phyloP scores from a whole-genome alignment of 139 green algal species.

The Chlamydomonas schloesseri region DNA sequence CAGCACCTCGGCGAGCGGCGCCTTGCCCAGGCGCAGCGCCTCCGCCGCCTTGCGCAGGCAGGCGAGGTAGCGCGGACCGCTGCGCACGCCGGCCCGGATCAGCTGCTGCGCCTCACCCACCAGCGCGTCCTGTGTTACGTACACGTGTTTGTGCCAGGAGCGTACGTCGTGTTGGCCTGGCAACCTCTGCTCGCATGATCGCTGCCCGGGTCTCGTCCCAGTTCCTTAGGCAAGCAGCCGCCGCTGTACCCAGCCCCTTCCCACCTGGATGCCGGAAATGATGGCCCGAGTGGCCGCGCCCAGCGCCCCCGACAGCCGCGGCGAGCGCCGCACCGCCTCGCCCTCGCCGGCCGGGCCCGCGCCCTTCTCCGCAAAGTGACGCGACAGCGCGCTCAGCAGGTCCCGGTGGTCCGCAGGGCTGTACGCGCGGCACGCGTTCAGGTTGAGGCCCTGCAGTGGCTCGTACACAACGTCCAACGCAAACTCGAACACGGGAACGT shows the following conservation, averaged over 20 bases:
- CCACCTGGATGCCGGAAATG: neutral
- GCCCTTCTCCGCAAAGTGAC: slow-evolving; percentile 2
- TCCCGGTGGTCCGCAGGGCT: neutral
- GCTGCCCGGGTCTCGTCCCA: no score
- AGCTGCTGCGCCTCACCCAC: slow-evolving; percentile 45
- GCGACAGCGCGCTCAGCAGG: slow-evolving; percentile 17
- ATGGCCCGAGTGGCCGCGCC: slow-evolving; percentile 1
- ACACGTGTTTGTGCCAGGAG: no score
- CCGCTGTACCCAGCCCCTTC: no score
- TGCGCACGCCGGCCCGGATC: neutral
- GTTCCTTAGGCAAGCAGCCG: no score
- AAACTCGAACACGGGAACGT: slow-evolving; percentile 40
- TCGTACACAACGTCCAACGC: slow-evolving; percentile 10
- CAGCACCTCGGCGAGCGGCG: slow-evolving; percentile 30
- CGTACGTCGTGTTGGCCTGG: no score
- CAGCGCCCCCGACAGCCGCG: slow-evolving; percentile 11
- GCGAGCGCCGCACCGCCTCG: neutral
- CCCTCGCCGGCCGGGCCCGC: neutral
- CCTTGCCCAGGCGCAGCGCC: slow-evolving; percentile 23
- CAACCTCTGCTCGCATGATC: no score
- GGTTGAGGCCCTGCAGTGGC: neutral
- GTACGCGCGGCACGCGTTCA: neutral
- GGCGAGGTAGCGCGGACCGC: slow-evolving; percentile 26
- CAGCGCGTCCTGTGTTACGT: slow-evolving; percentile 36
- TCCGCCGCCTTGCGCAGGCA: slow-evolving; percentile 42